Percentiles rank a stretch among this genome's conserved stretches.
These are phyloP conservation scores for Polygonum maritimum DNA, from an alignment of 148 eudicot species.

Conservation along the genomic window DNA sequence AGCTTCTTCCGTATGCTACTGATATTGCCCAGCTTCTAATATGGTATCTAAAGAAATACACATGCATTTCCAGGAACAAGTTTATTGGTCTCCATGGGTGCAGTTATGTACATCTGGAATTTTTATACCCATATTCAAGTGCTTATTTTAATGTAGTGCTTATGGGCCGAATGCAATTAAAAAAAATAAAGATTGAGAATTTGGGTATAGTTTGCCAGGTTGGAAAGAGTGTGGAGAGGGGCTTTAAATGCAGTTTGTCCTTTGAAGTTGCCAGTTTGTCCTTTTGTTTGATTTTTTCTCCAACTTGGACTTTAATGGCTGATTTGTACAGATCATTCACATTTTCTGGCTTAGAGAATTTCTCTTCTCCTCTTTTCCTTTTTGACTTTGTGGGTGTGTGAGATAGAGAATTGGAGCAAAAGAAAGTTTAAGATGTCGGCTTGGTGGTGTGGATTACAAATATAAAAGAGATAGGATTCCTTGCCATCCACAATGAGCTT, in stretches of 20 bases:
- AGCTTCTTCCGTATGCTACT: too few species aligned
- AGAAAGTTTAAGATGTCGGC: not conserved
- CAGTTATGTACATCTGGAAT: too few species aligned
- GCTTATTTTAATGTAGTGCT: too few species aligned
- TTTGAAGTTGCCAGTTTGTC: not conserved
- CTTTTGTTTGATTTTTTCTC: not conserved
- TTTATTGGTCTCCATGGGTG: too few species aligned
- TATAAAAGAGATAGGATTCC: not conserved
- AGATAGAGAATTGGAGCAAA: not conserved
- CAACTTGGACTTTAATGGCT: not conserved
- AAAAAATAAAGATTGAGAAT: not conserved
- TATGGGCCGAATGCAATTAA: too few species aligned
- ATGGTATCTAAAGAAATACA: too few species aligned
- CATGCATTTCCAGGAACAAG: too few species aligned
- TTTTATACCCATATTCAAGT: too few species aligned
- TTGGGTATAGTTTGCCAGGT: not conserved
- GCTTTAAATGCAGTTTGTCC: not conserved
- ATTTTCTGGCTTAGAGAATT: not conserved
- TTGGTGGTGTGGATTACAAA: constrained; percentile 1
- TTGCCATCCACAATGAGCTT: constrained; percentile 7
- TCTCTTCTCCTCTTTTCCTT: not conserved
- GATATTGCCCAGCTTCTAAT: too few species aligned
- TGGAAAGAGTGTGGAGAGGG: not conserved
- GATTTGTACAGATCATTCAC: not conserved
- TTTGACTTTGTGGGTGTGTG: not conserved